Evolutionary conservation across 2,329 filamentous ascomycete genomes (phyloP).

Genomic region (Talaromyces sp.): DNA sequence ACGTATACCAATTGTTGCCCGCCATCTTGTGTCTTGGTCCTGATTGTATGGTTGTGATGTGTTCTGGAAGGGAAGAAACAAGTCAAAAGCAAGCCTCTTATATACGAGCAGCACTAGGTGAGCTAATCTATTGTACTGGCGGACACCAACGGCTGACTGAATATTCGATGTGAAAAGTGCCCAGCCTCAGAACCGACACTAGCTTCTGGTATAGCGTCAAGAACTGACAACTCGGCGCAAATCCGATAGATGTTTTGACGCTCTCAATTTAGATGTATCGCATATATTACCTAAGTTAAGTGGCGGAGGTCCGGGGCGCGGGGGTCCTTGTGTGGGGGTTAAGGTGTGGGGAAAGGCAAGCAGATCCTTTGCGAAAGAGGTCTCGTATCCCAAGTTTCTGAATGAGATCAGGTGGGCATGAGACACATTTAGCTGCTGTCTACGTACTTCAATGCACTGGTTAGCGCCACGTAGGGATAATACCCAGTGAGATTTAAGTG

Average conservation of each 20-base stretch:
- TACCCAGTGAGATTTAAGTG: not conserved
- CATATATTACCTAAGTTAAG: not conserved
- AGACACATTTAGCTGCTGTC: not conserved
- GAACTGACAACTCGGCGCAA: not conserved
- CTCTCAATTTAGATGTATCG: not conserved
- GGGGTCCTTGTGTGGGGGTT: not conserved
- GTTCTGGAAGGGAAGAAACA: too few species aligned
- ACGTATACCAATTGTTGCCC: constrained; percentile 40
- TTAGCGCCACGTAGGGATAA: not conserved
- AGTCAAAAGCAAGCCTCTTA: not conserved
- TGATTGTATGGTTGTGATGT: not conserved
- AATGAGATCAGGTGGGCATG: not conserved
- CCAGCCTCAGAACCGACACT: not conserved
- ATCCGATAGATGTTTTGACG: not conserved
- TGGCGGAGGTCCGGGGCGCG: not conserved
- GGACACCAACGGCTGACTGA: not conserved
- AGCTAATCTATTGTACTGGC: not conserved
- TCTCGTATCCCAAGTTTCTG: not conserved
- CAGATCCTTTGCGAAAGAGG: not conserved
- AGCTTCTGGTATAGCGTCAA: not conserved
- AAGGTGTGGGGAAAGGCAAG: not conserved
- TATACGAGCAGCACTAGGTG: not conserved
- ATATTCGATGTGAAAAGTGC: not conserved
- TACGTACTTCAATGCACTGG: not conserved
- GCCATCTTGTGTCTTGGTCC: constrained; percentile 4